phyloP scores from a whole-genome alignment of 75 land plant genomes.

The Azolla pinnata region DNA sequence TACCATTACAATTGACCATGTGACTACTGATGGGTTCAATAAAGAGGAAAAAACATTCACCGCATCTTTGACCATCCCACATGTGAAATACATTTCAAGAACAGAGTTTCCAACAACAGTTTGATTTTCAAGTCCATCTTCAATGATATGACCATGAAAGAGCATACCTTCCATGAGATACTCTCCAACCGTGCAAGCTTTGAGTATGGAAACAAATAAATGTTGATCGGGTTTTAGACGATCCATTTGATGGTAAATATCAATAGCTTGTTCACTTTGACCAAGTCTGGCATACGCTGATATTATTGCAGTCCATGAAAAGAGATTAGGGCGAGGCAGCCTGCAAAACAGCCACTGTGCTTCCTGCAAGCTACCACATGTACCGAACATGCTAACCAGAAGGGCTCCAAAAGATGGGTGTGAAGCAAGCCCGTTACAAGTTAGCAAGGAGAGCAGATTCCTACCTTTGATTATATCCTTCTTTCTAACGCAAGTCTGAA shows the following conservation, averaged over 20 bases:
- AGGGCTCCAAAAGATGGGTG: conserved; percentile 12
- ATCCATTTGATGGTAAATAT: conserved; percentile 11
- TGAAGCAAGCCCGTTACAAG: neutral
- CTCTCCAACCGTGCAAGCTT: conserved; percentile 14
- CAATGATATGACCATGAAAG: conserved; percentile 14
- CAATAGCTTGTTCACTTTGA: conserved; percentile 15
- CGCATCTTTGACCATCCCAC: conserved; percentile 15
- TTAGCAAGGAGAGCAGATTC: neutral
- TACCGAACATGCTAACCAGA: conserved; percentile 16
- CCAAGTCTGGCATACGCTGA: conserved; percentile 26
- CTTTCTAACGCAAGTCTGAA: neutral
- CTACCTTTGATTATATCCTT: neutral
- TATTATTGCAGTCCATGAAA: conserved; percentile 31
- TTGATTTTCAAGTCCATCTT: conserved; percentile 22
- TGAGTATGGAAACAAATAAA: conserved; percentile 22
- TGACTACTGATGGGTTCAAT: conserved; percentile 16
- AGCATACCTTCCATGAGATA: conserved; percentile 14
- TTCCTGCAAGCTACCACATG: conserved; percentile 7
- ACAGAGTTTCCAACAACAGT: conserved; percentile 25
- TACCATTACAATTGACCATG: conserved; percentile 29
- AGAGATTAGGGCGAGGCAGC: conserved; percentile 9
- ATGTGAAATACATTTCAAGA: conserved; percentile 26
- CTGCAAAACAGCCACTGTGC: conserved; percentile 10
- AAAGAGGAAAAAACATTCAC: conserved; percentile 23
- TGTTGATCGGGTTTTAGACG: conserved; percentile 18